Evolutionary conservation across 108 stramenopile species (phyloP), one percentile per base, ranked within the genome.

Genomic region (Cylindrotheca fusiformis): DNA sequence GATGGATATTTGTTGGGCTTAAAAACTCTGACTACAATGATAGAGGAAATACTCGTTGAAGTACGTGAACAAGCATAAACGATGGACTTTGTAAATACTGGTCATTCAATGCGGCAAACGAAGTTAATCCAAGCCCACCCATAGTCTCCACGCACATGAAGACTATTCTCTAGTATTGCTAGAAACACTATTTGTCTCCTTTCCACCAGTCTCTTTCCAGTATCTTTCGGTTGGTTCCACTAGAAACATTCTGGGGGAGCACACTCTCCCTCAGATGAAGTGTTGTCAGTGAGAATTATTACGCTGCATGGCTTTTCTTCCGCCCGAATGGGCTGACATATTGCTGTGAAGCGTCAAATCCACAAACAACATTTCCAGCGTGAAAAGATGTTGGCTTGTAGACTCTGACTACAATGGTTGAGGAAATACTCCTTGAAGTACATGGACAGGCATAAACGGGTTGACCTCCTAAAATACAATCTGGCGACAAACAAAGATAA

Each of bases 171-270:
- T n/a, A n/a, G n/a, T n/a, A n/a, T n/a, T n/a, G n/a, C n/a, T n/a
- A n/a, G n/a, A n/a, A n/a, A n/a, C n/a, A n/a, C 12, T 22, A 55
- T 27, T 27, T 18, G n/a, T 58, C 57, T 20, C 2, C 33, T 19
- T 10, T 32, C n/a, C 41, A 21, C 8, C 5, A 31, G 14, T 8
- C 3, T 18, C 32, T 51, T 33, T 47, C 23, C 64, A 5, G 36
- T 25, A 12, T 66, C 59, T 27, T 32, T 61, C 3, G 79, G 69
- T 23, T 90, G 88, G n/a, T 78, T 80, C 94, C 94, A 95, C 52
- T 88, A 85, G 57, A 95, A 95, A 3, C 90, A 84, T 59, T 88
- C 88, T 25, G 94, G 90, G 32, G 90, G 88, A 58, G 83, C 80
- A 21, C 81, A 76, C 69, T 95, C 94, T 19, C 88, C 94, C 52